Conservation (phyloP, 1,284 basidiomycete genomes). For the Sporisorium iseilematis-ciliati region DNA sequence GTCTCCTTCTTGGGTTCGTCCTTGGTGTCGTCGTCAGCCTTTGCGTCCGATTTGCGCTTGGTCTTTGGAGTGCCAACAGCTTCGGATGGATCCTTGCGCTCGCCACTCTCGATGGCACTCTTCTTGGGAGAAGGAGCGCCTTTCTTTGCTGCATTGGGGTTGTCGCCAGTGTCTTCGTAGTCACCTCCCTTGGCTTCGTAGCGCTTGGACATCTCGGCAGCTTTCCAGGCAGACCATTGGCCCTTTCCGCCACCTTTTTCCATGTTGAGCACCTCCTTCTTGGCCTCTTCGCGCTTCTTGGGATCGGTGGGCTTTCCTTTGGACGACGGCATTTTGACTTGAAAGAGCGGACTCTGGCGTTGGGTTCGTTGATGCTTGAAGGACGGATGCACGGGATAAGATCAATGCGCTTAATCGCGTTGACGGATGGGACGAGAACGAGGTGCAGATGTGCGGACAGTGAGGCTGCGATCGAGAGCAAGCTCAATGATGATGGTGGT, state of each 20-base stretch:
- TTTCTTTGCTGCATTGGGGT: constrained; percentile 71
- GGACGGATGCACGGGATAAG: neutral
- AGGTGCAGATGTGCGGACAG: neutral
- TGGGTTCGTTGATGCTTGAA: neutral
- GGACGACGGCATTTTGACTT: constrained; percentile 69
- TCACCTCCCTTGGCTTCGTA: constrained; percentile 71
- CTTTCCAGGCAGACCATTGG: constrained; percentile 71
- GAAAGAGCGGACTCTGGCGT: neutral
- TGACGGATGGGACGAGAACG: no score
- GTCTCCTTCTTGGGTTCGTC: constrained; percentile 10
- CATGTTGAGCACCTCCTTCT: constrained; percentile 68
- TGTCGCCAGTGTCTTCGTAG: constrained; percentile 71
- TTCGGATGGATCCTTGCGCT: constrained; percentile 42
- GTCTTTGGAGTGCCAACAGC: constrained; percentile 36
- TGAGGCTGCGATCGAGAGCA: neutral
- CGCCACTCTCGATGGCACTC: constrained; percentile 52
- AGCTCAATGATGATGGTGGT: neutral
- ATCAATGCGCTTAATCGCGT: neutral
- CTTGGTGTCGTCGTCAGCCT: constrained; percentile 11
- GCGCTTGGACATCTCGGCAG: constrained; percentile 70
- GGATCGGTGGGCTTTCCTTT: constrained; percentile 72
- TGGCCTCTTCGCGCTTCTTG: constrained; percentile 71
- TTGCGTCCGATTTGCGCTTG: constrained; percentile 13
- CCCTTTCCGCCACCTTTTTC: constrained; percentile 71
- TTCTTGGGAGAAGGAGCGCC: constrained; percentile 70